Evolutionary conservation across 768 basidiomycete species (phyloP).

Genomic region (Daedalea quercina): DNA sequence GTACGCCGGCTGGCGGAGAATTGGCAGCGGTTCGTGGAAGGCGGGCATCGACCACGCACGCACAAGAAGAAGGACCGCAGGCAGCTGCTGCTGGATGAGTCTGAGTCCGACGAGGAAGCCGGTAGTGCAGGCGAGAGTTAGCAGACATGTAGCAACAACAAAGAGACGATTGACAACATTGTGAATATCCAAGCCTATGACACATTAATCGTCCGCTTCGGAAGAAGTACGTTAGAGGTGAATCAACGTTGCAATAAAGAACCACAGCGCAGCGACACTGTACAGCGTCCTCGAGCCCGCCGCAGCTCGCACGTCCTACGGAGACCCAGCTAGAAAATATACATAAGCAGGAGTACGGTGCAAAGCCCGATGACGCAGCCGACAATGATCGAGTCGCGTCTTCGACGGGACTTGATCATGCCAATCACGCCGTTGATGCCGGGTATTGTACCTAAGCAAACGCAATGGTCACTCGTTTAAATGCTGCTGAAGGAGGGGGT

Average conservation of each 20-base stretch:
- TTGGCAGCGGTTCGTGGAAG: constrained; percentile 55
- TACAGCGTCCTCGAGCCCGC: too few relatives aligned
- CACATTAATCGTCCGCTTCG: too few relatives aligned
- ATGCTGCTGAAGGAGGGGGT: background rate
- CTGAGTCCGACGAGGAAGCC: constrained; percentile 10
- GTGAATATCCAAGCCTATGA: too few relatives aligned
- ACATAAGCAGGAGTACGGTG: constrained; percentile 53
- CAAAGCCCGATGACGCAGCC: constrained; percentile 87
- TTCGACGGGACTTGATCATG: constrained; percentile 89
- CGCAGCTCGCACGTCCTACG: too few relatives aligned
- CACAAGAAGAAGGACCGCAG: constrained; percentile 9
- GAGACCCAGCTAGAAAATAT: constrained; percentile 26
- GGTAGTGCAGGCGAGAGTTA: too few relatives aligned
- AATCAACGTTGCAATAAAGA: too few relatives aligned
- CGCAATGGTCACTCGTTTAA: background rate
- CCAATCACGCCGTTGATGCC: constrained; percentile 85
- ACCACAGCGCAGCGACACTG: too few relatives aligned
- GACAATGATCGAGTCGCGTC: constrained; percentile 85
- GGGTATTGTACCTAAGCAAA: constrained; percentile 70
- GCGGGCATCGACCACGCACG: constrained; percentile 29
- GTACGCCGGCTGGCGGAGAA: constrained; percentile 65
- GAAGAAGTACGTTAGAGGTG: too few relatives aligned
- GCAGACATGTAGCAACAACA: too few relatives aligned
- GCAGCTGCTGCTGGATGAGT: constrained; percentile 11
- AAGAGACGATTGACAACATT: background rate